Evolutionary conservation across 495 filamentous ascomycete genomes (phyloP).

Genomic region (Endocarpon pusillum): DNA sequence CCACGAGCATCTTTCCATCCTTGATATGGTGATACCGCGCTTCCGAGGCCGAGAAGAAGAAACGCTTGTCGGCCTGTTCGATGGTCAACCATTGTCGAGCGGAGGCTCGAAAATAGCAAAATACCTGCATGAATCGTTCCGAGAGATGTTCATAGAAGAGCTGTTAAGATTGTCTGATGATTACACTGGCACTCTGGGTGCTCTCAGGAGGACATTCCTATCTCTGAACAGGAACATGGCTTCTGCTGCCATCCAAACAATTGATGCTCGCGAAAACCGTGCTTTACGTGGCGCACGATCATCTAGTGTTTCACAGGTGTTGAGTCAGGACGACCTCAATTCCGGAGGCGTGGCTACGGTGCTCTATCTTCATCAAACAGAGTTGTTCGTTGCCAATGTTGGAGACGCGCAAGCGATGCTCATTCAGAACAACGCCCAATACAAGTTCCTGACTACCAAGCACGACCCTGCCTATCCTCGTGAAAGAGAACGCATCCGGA

Average conservation of each 20-base stretch:
- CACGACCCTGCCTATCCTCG: slow-evolving; percentile 76
- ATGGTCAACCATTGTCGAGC: slow-evolving; percentile 68
- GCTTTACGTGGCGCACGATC: slow-evolving; percentile 37
- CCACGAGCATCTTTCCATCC: slow-evolving; percentile 89
- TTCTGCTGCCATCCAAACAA: slow-evolving; percentile 62
- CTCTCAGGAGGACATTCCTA: slow-evolving; percentile 72
- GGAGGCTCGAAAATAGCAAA: slow-evolving; percentile 92
- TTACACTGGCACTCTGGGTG: slow-evolving; percentile 20
- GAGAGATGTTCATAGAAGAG: slow-evolving; percentile 65
- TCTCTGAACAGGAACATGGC: slow-evolving; percentile 88
- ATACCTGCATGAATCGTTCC: slow-evolving; percentile 88
- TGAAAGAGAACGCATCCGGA: slow-evolving; percentile 78
- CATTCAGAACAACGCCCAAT: slow-evolving; percentile 67
- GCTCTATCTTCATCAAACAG: slow-evolving; percentile 71
- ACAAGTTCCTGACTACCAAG: slow-evolving; percentile 67
- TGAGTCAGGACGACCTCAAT: slow-evolving; percentile 73
- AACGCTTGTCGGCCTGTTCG: slow-evolving; percentile 83
- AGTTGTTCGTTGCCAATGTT: slow-evolving; percentile 86
- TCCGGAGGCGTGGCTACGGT: slow-evolving; percentile 88
- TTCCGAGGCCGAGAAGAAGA: slow-evolving; percentile 85
- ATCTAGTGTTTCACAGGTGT: slow-evolving; percentile 46
- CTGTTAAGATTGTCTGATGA: slow-evolving; percentile 42
- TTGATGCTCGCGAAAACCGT: slow-evolving; percentile 49
- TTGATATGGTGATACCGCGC: slow-evolving; percentile 88
- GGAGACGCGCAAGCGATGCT: slow-evolving; percentile 91